phyloP scores from a whole-genome alignment of 2,329 filamentous ascomycete species.

The Apiospora rasikravindrae region DNA sequence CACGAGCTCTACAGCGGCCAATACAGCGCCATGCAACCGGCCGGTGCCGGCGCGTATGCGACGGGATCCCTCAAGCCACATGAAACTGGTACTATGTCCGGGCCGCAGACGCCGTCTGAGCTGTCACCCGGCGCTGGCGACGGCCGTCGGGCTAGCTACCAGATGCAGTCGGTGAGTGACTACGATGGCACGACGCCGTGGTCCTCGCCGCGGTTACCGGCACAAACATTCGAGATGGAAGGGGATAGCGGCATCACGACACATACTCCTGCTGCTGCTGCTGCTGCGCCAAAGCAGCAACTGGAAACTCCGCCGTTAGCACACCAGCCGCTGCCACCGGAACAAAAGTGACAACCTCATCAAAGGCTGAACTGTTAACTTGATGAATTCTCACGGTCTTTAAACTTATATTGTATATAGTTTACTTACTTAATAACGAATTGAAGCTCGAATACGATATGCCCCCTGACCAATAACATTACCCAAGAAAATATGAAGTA shows the following conservation, averaged over 20 bases:
- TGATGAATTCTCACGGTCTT: too few relatives aligned
- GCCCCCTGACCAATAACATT: too few relatives aligned
- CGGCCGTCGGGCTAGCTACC: not conserved
- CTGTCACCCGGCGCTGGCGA: not conserved
- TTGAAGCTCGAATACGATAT: too few relatives aligned
- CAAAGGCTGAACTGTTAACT: too few relatives aligned
- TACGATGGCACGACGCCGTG: not conserved
- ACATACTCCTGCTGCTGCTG: not conserved
- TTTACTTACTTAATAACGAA: too few relatives aligned
- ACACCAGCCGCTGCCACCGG: not conserved
- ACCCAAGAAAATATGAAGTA: too few relatives aligned
- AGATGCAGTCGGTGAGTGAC: not conserved
- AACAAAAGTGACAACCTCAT: not conserved
- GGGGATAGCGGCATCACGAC: not conserved
- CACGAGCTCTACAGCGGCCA: not conserved
- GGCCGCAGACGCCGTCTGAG: not conserved
- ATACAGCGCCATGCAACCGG: not conserved
- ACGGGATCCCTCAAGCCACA: not conserved
- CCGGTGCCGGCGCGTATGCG: too few relatives aligned
- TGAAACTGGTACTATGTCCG: not conserved
- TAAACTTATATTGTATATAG: too few relatives aligned
- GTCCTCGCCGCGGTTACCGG: not conserved
- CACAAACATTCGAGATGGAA: not conserved
- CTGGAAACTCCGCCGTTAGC: not conserved
- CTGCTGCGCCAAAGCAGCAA: not conserved